These are phyloP conservation scores for Fistulinella prunicolor DNA, from an alignment of 768 basidiomycete genomes.

Conservation along the genomic window DNA sequence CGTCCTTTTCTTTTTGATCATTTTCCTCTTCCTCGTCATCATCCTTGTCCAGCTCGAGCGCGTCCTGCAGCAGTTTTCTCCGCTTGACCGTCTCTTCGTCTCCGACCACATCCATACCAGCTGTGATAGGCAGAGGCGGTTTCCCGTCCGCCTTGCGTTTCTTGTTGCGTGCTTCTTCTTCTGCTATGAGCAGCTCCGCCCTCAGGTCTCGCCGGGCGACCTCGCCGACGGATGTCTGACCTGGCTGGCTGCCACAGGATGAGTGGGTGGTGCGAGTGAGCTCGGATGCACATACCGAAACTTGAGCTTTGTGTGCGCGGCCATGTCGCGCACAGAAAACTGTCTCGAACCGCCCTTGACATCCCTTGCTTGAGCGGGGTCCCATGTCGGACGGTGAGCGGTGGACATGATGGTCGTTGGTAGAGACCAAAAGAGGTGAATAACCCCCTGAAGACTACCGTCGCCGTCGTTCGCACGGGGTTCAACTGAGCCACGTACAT, in stretches of 20 bases:
- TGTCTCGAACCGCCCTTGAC: constrained; percentile 90
- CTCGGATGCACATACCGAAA: constrained; percentile 65
- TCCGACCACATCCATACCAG: constrained; percentile 37
- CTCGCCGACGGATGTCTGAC: constrained; percentile 80
- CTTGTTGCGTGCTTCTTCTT: constrained; percentile 82
- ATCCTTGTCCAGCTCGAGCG: constrained; percentile 85
- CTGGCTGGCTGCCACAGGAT: constrained; percentile 60
- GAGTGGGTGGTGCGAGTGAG: not conserved
- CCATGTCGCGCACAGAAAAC: constrained; percentile 91
- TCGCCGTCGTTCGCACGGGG: constrained; percentile 19
- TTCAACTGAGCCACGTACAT: constrained; percentile 11
- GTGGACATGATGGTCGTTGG: constrained; percentile 64
- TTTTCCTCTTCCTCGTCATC: constrained; percentile 69
- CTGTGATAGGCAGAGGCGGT: constrained; percentile 36
- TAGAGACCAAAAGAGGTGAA: too few relatives aligned
- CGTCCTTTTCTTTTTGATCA: constrained; percentile 33
- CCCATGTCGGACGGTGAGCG: constrained; percentile 96
- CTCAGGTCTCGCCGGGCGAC: constrained; percentile 78
- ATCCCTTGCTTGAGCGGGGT: constrained; percentile 91
- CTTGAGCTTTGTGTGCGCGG: constrained; percentile 95
- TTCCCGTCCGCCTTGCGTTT: constrained; percentile 89
- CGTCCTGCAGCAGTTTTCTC: constrained; percentile 83
- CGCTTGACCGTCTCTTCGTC: constrained; percentile 75
- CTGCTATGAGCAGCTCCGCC: constrained; percentile 79
- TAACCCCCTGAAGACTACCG: too few relatives aligned